Base-by-base conservation (phyloP, 192 early-diverging fungal species). In the Coemansia reversa region DNA sequence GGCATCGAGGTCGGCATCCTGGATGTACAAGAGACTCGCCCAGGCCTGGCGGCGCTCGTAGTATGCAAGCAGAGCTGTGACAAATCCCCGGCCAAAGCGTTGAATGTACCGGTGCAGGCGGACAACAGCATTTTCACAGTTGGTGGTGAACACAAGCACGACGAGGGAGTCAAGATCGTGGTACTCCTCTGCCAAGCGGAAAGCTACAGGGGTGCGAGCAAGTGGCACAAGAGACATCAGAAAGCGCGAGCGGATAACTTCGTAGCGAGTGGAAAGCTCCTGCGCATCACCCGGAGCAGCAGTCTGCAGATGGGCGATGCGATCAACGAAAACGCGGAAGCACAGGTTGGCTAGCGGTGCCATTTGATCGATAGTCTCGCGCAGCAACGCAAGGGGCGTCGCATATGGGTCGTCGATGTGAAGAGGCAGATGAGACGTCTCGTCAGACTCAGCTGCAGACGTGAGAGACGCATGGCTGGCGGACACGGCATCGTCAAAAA, bases 1-100 rank as follows among this genome's bases (percentile, higher is more conserved):
- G 1, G 6, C 49, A 27, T 69, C 76, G 14, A 66, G 55, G 9
- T n/a, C 22, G 4, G 39, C 32, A 28, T 66, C 76, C 20, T 66
- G 63, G 3, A 59, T 50, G 55, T 58, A 20, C 19, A 74, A 57
- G 30, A 79, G 70, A 20, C 71, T 79, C n/a, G 72, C 72, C 78
- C 78, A 80, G 24, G 72, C 78, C 16, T 42, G 53, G 30, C 78
- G 67, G n/a, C 66, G 69, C 58, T 80, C 75, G 35, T 79, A 84
- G 48, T 72, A 79, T 24, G 72, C 70, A 49, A 79, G 71, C 33
- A 83, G 58, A 1, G 68, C 59, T 18, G 49, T 58, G 18, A 60
- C 74, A 70, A 83, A 83, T 20, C 53, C 63, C 5, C 45, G 55
- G 6, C 76, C 72, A 33, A 73, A 79, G 39, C 59, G 55, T 16